Evolutionary conservation across 208 protist genomes (phyloP), one percentile per base, ranked within the genome.

Genomic region (Acanthamoeba pearcei): DNA sequence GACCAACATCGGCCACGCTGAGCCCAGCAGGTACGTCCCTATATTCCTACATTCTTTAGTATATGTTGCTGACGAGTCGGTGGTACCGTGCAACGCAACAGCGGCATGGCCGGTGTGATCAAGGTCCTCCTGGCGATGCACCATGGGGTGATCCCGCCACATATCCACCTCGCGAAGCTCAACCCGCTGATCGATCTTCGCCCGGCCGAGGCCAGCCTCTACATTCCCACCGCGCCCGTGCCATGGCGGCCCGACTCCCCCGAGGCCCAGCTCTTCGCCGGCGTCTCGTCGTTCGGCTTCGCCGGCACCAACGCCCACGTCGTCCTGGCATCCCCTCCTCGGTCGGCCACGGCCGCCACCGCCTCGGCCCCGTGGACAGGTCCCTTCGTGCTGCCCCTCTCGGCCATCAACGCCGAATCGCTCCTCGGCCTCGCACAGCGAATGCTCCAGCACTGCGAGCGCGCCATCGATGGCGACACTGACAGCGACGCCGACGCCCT

Each of bases 1-100:
- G 95, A 85, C 95, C 9, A 95, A 96, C 86, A 96, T 97, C 32
- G 96, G 96, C n/a, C 96, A 97, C 55, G 5, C 42, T 27, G 96
- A 97, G 78, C 55, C 92, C 32, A 91, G 49, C 86, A 91, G 60
- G 83, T 57, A 6, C 8, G 0, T n/a, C 24, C 9, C 19, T 27
- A 66, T 15, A 90, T 46, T 0, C 38, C 62, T 38, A 91, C 29
- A 46, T 46, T 91, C 64, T 49, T 49, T 49, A 13, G 9, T 49
- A 0, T 1, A 49, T 13, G 46, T 13, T 13, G 46, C 46, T 49
- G 10, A 49, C 46, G 46, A 49, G 46, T 13, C 46, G 46, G 10
- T 49, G 46, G 46, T 49, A 49, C 46, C 46, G 46, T 49, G 46
- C 74, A 83, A 24, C 12, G 4, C 38, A 17, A 49, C n/a, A 76